Conservation (phyloP, 495 filamentous ascomycete species). For the Trypethelium eluteriae region DNA sequence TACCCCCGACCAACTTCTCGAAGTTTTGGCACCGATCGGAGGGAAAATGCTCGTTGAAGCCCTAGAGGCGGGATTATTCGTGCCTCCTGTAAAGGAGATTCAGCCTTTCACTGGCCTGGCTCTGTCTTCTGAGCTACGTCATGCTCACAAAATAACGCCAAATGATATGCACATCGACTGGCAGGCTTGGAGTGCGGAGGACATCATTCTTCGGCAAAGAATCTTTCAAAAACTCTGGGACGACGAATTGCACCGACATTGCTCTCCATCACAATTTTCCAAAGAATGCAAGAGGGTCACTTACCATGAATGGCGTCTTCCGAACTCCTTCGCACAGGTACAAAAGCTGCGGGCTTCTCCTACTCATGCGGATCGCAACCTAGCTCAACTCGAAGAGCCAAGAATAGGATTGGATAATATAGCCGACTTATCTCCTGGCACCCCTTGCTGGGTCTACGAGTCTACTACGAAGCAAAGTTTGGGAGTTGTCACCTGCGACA, state of each 20-base stretch:
- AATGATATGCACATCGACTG: slow-evolving; percentile 50
- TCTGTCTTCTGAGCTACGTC: slow-evolving; percentile 14
- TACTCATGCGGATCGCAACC: too few species aligned
- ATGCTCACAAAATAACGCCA: slow-evolving; percentile 48
- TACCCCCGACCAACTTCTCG: slow-evolving; percentile 33
- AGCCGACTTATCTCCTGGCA: background rate
- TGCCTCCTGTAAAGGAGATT: slow-evolving; percentile 49
- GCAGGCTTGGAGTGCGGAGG: slow-evolving; percentile 41
- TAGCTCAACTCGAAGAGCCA: too few species aligned
- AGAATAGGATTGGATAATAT: background rate
- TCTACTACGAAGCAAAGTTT: background rate
- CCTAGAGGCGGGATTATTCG: slow-evolving; percentile 48
- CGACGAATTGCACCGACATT: slow-evolving; percentile 20
- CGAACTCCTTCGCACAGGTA: background rate
- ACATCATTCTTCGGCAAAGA: slow-evolving; percentile 44
- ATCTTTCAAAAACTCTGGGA: slow-evolving; percentile 52
- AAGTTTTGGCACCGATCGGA: slow-evolving; percentile 37
- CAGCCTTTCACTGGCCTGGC: background rate
- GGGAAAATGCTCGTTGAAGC: slow-evolving; percentile 30
- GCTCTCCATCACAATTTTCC: background rate
- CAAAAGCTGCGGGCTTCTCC: background rate
- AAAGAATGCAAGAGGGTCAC: slow-evolving; percentile 15
- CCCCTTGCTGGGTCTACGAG: background rate
- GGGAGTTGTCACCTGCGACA: slow-evolving; percentile 13
- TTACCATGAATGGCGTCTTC: slow-evolving; percentile 19